Base-by-base conservation (phyloP, 2,329 filamentous ascomycete genomes). In the Claviceps paspali region DNA sequence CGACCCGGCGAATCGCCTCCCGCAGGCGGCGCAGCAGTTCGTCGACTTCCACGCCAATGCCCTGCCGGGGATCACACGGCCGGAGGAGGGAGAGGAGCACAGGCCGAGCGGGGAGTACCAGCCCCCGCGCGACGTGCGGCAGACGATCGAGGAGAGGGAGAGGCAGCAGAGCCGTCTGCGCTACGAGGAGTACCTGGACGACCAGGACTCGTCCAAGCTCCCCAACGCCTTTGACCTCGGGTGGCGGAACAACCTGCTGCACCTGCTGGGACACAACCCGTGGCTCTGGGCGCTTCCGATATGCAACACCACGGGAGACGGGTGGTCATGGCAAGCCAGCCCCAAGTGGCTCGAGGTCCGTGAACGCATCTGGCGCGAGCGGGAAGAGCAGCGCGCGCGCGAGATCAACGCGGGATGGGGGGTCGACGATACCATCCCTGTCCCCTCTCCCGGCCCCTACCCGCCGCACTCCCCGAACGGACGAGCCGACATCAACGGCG, bases 141-240 rank as follows among this genome's bases (percentile, higher is more conserved):
- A 68, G 43, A 64, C 68, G 10, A 77, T 72, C 46, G 64, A 64
- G 43, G 64, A 74, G 38, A 57, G 68, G 50, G 71, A 77, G 52
- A 67, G 65, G 7, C 54, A 68, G 39, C 69, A 71, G 41, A 64
- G 68, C 7, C 60, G 64, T 41, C 65, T 63, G 43, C 67, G 70
- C 27, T 73, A 76, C 49, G 68, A 76, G 44, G 71, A 73, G 38
- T 96, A 95, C 54, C 73, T 96, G 12, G 84, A 95, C 52, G 86
- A 96, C 54, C 72, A 85, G 53, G 87, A 95, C 56, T 84, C 79
- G 35, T 76, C 82, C 48, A 85, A 82, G 53, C 70, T 98, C 19
- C 91, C 91, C 1, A 87, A 91, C 52, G 91, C 87, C 2, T 98
- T 98, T 51, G 83, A 98, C 49, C 73, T 94, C 2, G 91, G 91